Evolutionary conservation across 225 moss, liverwort and hornwort species (phyloP), one percentile per base, ranked within the genome.

Genomic region (Sphagnum contortum): DNA sequence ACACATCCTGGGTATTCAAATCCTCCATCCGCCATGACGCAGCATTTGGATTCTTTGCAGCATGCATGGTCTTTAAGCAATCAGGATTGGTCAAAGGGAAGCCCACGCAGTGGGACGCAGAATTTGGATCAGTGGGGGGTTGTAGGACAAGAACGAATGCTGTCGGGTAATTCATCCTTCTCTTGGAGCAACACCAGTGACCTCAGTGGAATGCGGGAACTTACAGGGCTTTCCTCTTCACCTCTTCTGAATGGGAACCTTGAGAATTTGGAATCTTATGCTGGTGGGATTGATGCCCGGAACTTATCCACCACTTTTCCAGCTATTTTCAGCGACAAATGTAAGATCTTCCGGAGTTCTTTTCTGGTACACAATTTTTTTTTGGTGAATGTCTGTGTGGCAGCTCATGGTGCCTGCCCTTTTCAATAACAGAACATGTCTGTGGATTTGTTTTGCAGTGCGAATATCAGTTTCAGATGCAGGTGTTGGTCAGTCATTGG

Each of bases 291-390:
- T 8, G 89, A 91, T 61, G 66, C 76, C 10, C 86, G 80, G 58
- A 89, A 81, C 59, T 91, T 95, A 78, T 88, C 94, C 51, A 86
- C 83, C 65, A 88, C 94, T 61, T 91, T 91, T 67, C 92, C 91
- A 48, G 94, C 85, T 29, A 67, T 91, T 60, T 92, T 91, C 62
- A 77, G 78, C 12, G 88, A 80, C 72, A 86, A 84, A 82, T 57
- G 94, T 95, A 87, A 77, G 71, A 11, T 49, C 29, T 29, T 29
- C 29, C 29, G 29, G 1, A 1, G 29, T 29, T 29, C 29, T 29
- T 29, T 29, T 29, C 29, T 29, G 29, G 29, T 29, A 29, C 29
- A 29, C 29, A 29, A 29, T 29, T 29, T 29, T 29, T 29, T 29
- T 29, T 29, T 29, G 29, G 29, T 29, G 29, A 29, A 29, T 29